Evolutionary conservation across 2,329 filamentous ascomycete species (phyloP).

Genomic region (Nannizziopsis arthrosporioides): DNA sequence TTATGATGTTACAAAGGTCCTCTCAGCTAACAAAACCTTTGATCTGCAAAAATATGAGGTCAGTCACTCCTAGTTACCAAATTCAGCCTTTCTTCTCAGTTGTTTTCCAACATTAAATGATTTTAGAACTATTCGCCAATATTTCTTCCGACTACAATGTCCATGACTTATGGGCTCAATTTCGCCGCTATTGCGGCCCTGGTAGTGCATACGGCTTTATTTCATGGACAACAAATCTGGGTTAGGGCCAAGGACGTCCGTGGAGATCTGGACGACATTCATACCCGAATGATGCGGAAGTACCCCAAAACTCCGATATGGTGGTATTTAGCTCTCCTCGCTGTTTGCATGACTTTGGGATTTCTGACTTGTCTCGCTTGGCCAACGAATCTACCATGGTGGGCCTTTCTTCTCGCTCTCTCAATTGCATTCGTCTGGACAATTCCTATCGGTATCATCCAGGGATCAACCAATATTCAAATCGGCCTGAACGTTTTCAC

Average conservation of each 20-base stretch:
- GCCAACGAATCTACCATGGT: conserved; percentile 59
- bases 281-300: conserved; percentile 45
- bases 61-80: conserved; percentile 37
- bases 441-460: conserved; percentile 51
- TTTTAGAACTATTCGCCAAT: conserved; percentile 27
- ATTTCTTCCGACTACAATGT: conserved; percentile 60
- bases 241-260: conserved; percentile 42
- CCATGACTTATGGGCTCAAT: conserved; percentile 57
- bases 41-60: conserved; percentile 52
- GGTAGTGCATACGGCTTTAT: conserved; percentile 55
- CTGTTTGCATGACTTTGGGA: conserved; percentile 40
- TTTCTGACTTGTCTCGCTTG: conserved; percentile 42
- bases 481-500: conserved; percentile 61
- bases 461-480: conserved; percentile 55
- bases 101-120: not conserved
- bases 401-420: conserved; percentile 58
- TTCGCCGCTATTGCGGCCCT: conserved; percentile 61
- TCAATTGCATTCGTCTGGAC: conserved; percentile 53
- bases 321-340: conserved; percentile 44
- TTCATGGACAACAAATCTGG: conserved; percentile 57
- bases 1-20: conserved; percentile 55
- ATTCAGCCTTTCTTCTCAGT: conserved; percentile 18
- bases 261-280: conserved; percentile 43
- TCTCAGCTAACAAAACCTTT: conserved; percentile 51
- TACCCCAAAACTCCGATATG: conserved; percentile 46